Evolutionary conservation across 1,139 yeast genomes (phyloP), one percentile per base, ranked within the genome.

Genomic region (Yamadazyma kanchanaburiensis): DNA sequence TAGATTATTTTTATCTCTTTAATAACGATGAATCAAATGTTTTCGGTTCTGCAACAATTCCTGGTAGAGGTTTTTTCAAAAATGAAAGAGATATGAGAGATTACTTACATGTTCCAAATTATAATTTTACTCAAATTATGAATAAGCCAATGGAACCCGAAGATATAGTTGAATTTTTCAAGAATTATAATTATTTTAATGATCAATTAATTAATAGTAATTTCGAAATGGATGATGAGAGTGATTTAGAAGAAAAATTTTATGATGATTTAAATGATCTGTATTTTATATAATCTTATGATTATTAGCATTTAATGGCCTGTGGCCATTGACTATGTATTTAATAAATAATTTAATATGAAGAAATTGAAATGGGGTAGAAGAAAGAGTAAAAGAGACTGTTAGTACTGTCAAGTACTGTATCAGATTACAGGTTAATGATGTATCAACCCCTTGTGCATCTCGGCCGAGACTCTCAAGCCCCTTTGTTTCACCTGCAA

Each of bases 181-280:
- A 14, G 20, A 30, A 29, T 21, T 32, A 33, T 22, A 31, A 28
- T 15, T 15, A 26, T 11, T 22, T 31, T 9, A 26, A 22, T 9
- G 26, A 36, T 19, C 29, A 28, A 5, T 7, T 26, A 11, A 21
- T 28, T 14, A 15, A 16, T 8, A 15, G 21, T 15, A 23, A 16
- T 10, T 21, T 9, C 7, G 26, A 22, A n/a, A 11, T 14, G 12
- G 34, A 24, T 2, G 29, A 28, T 9, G 42, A 35, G 16, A 33
- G 24, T n/a, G 40, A 37, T 22, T 16, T 24, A 16, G 17, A 22
- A 2, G 37, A 35, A 11, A 46, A 48, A 24, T 50, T 49, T 25
- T 45, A 48, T 33, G 49, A 49, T 27, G 56, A 51, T 28, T 31
- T 51, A 31, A 44, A 43, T 15, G 32, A 30, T 11, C 22, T 19